Conservation (phyloP, 2,329 filamentous ascomycete genomes). For the Cladosporium sp. region DNA sequence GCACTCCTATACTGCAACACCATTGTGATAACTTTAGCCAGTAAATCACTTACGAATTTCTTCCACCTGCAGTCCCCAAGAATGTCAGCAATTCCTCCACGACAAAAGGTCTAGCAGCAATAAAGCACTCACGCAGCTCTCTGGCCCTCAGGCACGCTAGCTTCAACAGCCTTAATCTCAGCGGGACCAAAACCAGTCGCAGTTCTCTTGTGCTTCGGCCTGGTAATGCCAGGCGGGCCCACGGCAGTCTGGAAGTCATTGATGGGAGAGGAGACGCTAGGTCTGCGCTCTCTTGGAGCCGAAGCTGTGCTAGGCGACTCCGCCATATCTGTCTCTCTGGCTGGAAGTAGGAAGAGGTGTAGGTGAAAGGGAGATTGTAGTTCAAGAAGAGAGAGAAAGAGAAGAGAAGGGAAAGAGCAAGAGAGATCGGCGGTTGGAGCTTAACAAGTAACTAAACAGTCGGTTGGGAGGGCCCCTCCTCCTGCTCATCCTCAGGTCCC, state of each 20-base stretch:
- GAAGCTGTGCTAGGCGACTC: constrained; percentile 9
- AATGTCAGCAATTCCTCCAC: background rate
- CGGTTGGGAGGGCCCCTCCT: background rate
- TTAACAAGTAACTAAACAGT: constrained; percentile 19
- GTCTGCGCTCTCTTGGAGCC: constrained; percentile 69
- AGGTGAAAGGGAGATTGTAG: background rate
- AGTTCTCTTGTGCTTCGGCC: constrained; percentile 97
- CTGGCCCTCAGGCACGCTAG: constrained; percentile 84
- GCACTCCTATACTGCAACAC: background rate
- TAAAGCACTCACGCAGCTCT: constrained; percentile 70
- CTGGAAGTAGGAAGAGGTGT: background rate
- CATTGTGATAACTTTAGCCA: constrained; percentile 31
- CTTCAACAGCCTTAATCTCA: constrained; percentile 93
- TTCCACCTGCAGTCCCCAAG: constrained; percentile 52
- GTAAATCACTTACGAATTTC: constrained; percentile 53
- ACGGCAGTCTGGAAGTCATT: constrained; percentile 84
- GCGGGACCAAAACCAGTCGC: constrained; percentile 86
- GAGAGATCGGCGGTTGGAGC: constrained; percentile 13
- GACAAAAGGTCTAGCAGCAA: background rate
- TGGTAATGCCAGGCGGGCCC: constrained; percentile 75
- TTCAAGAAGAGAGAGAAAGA: background rate
- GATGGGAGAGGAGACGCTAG: constrained; percentile 79
- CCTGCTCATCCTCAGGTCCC: background rate
- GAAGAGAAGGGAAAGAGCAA: background rate
- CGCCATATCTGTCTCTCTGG: constrained; percentile 26